A percentile compares a stretch with the other conserved stretches of the same genome.
phyloP scores from a whole-genome alignment of 345 rosid species.

The Arabidopsis suecica region DNA sequence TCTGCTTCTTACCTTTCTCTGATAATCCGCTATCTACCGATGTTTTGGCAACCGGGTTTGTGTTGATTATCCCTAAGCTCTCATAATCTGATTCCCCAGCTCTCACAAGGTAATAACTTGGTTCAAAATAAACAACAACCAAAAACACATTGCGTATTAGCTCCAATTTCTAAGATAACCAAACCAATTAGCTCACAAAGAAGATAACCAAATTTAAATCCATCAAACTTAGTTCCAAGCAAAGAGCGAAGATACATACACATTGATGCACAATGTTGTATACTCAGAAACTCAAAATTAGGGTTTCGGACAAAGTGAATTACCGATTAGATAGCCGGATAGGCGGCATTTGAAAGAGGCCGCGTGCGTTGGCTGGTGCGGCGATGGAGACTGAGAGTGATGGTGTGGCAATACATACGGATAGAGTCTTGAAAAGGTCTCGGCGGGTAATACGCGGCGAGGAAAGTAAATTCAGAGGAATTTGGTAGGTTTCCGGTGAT shows the following conservation, averaged over 20 bases:
- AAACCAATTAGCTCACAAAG: too few relatives aligned
- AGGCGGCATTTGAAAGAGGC: constrained; percentile 83
- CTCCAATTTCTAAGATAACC: background rate
- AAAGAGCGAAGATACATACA: background rate
- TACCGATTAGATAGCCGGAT: constrained; percentile 64
- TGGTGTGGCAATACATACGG: constrained; percentile 51
- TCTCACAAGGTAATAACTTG: constrained; percentile 85
- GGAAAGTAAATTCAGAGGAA: constrained; percentile 8
- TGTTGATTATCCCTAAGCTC: constrained; percentile 79
- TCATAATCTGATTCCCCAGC: constrained; percentile 92
- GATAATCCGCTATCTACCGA: constrained; percentile 87
- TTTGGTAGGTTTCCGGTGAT: constrained; percentile 27
- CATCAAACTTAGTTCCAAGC: background rate
- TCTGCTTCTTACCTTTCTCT: constrained; percentile 85
- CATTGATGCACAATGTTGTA: background rate
- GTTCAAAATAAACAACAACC: constrained; percentile 29
- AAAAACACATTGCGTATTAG: constrained; percentile 22
- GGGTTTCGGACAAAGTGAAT: background rate
- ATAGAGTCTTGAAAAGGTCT: constrained; percentile 54
- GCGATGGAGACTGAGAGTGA: constrained; percentile 42
- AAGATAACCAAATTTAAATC: too few relatives aligned
- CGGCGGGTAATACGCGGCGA: constrained; percentile 51
- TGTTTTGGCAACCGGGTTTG: constrained; percentile 88
- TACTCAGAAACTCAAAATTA: background rate
- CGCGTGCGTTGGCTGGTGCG: constrained; percentile 55